A percentile compares a stretch with the other conserved stretches of the same genome.
These are phyloP conservation scores for Nissolia schottii DNA, from an alignment of 306 rosid genomes.

Conservation along the genomic window DNA sequence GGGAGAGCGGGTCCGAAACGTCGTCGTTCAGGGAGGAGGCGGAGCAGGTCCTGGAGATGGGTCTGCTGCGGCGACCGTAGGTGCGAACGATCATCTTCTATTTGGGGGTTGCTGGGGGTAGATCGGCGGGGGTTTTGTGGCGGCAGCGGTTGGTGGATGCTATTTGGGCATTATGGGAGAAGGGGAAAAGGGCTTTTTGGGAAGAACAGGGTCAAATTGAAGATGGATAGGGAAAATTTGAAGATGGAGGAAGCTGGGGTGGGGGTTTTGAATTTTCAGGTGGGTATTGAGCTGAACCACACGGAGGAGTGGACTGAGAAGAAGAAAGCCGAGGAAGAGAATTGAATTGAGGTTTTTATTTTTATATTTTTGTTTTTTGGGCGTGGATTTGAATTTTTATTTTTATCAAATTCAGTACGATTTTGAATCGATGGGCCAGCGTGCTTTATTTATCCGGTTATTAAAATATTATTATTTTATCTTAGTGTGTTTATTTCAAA, in stretches of 20 bases:
- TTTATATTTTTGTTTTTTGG: neutral
- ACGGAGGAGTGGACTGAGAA: neutral
- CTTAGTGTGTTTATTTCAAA: too few relatives aligned
- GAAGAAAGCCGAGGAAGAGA: neutral
- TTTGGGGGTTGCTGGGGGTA: neutral
- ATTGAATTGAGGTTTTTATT: neutral
- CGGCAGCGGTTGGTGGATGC: constrained; percentile 14
- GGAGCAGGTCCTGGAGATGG: constrained; percentile 57
- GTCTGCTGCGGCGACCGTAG: constrained; percentile 82
- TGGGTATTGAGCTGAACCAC: constrained; percentile 4
- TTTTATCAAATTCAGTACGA: constrained; percentile 27
- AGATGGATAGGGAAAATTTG: neutral
- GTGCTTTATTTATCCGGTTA: constrained; percentile 19
- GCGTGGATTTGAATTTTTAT: neutral
- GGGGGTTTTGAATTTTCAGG: neutral
- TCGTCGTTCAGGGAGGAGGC: constrained; percentile 53
- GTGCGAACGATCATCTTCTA: constrained; percentile 78
- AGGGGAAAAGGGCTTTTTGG: constrained; percentile 35
- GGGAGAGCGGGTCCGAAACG: constrained; percentile 55
- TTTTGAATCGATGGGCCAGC: constrained; percentile 34
- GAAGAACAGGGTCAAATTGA: neutral
- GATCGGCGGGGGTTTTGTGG: neutral
- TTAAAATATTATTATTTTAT: too few relatives aligned
- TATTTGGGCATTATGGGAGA: constrained; percentile 23
- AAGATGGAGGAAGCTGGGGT: neutral